Evolutionary conservation across 441 rosid genomes (phyloP), one percentile per base, ranked within the genome.

Genomic region (Eugenia klotzschiana): DNA sequence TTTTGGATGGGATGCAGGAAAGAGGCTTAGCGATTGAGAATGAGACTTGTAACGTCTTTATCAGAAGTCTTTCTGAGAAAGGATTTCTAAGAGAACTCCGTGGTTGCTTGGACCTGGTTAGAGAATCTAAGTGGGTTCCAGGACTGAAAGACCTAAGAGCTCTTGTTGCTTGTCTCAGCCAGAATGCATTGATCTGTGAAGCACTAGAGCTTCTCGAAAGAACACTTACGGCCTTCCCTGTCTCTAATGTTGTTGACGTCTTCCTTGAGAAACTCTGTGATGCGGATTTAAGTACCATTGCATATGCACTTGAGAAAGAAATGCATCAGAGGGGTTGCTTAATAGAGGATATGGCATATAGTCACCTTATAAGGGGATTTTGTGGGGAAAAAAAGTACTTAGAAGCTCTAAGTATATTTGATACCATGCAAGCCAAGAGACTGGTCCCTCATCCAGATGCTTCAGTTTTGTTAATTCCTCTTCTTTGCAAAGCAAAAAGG

Each of bases 221-320:
- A 85, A 81, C 92, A 90, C 80, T 90, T 57, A 84, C 56, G 72
- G 84, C 27, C 64, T 54, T 82, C 82, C 90, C 91, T 83, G 79
- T 80, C 56, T 89, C 85, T 40, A 89, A 89, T 86, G 51, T 90
- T 29, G 89, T 83, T 53, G 82, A 74, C 18, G 29, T 88, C 41
- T 93, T 92, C 79, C 83, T 92, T 11, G 94, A 93, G 87, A 91
- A 89, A 85, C 89, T 94, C 43, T 93, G 91, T 81, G 69, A 57
- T 84, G 79, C 89, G 29, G 95, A 93, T 83, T 90, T 89, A 85
- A 86, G 91, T 54, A 82, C 83, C 80, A 79, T 86, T 41, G 91
- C 93, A 74, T 82, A 84, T 54, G 72, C 84, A 52, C 64, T 93
- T 85, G 89, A 88, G 77, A 89, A 91, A 84, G 91, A 90, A 86